A percentile compares a stretch with the other conserved stretches of the same genome.
Conservation (phyloP, 768 basidiomycete genomes). For the Agrocybe chaxingu region DNA sequence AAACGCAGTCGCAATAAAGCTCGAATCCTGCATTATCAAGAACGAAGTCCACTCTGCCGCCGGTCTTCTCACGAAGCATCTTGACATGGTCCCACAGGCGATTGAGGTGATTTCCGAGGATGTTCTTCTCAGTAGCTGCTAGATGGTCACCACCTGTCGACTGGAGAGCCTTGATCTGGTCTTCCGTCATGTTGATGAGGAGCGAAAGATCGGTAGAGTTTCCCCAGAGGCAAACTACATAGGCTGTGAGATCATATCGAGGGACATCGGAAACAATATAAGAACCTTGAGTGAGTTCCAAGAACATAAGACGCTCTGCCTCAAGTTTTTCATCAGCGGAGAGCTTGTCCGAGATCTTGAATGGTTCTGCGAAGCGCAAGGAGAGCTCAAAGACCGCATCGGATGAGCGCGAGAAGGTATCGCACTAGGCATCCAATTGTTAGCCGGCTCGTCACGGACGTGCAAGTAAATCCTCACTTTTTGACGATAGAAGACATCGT, state of each 20-base stretch:
- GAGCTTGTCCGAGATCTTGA: conserved; percentile 53
- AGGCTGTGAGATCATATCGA: conserved; percentile 1
- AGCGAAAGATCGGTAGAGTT: conserved; percentile 95
- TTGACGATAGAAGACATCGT: conserved; percentile 95
- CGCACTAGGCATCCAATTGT: conserved; percentile 50
- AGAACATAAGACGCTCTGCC: conserved; percentile 81
- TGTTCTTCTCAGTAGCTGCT: conserved; percentile 95
- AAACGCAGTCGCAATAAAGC: conserved; percentile 83
- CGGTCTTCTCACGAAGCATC: conserved; percentile 63
- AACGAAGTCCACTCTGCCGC: conserved; percentile 76
- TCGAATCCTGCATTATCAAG: conserved; percentile 90
- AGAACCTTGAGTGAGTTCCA: conserved; percentile 87
- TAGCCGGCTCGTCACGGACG: neutral
- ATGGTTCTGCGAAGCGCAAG: conserved; percentile 85
- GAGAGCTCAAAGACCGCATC: conserved; percentile 95
- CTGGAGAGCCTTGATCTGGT: conserved; percentile 94
- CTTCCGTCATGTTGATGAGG: conserved; percentile 96
- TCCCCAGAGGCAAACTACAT: conserved; percentile 88
- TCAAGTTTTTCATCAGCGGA: conserved; percentile 58
- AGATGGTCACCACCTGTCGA: conserved; percentile 95
- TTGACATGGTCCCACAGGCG: conserved; percentile 75
- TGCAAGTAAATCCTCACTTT: conserved; percentile 44
- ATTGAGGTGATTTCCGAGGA: conserved; percentile 80
- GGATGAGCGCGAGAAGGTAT: conserved; percentile 89
- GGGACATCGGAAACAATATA: conserved; percentile 2